Evolutionary conservation across 139 green algal genomes (phyloP).

Genomic region (Eudorina sp.): DNA sequence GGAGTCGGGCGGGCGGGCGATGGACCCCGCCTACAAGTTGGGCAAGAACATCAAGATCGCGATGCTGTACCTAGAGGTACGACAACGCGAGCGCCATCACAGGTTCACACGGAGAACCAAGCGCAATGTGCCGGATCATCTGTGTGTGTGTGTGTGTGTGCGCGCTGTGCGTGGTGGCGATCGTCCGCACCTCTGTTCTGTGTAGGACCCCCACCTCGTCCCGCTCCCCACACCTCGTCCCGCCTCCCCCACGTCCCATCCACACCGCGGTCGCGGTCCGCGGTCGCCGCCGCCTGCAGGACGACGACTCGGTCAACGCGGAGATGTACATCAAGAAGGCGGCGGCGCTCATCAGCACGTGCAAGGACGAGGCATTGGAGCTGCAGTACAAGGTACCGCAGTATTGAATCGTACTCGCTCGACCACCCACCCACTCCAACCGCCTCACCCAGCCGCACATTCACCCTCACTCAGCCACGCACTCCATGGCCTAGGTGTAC

Average conservation of each 20-base stretch:
- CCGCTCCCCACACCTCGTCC: too few species aligned
- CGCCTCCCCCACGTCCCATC: too few species aligned
- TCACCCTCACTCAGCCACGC: too few species aligned
- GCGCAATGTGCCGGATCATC: too few species aligned
- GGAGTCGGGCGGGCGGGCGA: conserved; percentile 69
- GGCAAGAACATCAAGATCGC: conserved; percentile 94
- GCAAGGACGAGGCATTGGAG: conserved; percentile 87
- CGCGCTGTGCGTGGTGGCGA: too few species aligned
- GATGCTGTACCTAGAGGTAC: conserved; percentile 89
- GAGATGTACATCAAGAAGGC: conserved; percentile 97
- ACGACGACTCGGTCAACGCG: conserved; percentile 92
- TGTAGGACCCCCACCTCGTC: too few species aligned
- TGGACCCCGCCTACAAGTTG: conserved; percentile 89
- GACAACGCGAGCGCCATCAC: neutral
- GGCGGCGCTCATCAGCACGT: conserved; percentile 79
- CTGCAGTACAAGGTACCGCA: conserved; percentile 93
- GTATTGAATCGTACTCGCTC: neutral
- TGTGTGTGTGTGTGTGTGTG: too few species aligned
- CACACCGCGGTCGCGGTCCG: too few species aligned
- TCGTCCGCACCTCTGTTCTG: too few species aligned
- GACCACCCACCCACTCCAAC: neutral
- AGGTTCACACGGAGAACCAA: neutral
- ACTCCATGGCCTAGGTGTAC: too few species aligned
- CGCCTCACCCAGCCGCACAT: neutral
- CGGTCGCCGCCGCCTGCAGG: too few species aligned